Evolutionary conservation across 2,329 filamentous ascomycete species (phyloP).

Genomic region (Clonostachys solani): DNA sequence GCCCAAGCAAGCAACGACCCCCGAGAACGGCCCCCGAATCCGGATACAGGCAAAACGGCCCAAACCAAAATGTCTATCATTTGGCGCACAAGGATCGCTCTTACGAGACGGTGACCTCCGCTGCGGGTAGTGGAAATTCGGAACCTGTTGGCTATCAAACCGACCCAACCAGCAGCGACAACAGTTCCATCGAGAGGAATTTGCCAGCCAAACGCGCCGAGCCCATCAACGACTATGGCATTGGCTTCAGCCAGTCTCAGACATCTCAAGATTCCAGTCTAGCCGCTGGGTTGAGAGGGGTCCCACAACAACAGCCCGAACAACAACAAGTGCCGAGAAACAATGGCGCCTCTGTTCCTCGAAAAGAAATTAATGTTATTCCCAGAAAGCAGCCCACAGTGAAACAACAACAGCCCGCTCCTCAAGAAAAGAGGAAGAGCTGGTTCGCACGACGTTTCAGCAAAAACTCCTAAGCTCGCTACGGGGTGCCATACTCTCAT

Average conservation of each 20-base stretch:
- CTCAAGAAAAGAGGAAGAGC: conserved; percentile 75
- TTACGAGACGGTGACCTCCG: conserved; percentile 82
- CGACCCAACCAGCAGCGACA: conserved; percentile 83
- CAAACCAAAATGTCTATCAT: conserved; percentile 36
- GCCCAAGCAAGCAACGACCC: conserved; percentile 15
- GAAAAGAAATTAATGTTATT: conserved; percentile 9
- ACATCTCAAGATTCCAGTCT: conserved; percentile 36
- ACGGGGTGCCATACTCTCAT: conserved; percentile 1
- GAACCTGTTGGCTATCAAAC: conserved; percentile 79
- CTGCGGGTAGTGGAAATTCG: conserved; percentile 67
- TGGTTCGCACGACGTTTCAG: conserved; percentile 85
- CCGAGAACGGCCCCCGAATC: conserved; percentile 37
- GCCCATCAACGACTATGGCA: conserved; percentile 61
- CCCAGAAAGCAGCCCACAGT: conserved; percentile 19
- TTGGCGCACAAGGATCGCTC: conserved; percentile 68
- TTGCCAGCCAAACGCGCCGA: conserved; percentile 51
- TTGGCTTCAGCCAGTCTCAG: conserved; percentile 43
- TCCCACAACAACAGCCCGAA: not conserved
- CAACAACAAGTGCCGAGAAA: not conserved
- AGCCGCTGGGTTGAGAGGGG: conserved; percentile 17
- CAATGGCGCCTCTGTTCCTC: conserved; percentile 5
- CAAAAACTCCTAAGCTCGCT: conserved; percentile 35
- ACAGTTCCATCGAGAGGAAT: conserved; percentile 83
- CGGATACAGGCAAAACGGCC: conserved; percentile 17
- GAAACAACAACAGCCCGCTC: conserved; percentile 10